These are phyloP conservation scores for Gracilaria caudata DNA, from an alignment of 23 red algal species.

Conservation along the genomic window DNA sequence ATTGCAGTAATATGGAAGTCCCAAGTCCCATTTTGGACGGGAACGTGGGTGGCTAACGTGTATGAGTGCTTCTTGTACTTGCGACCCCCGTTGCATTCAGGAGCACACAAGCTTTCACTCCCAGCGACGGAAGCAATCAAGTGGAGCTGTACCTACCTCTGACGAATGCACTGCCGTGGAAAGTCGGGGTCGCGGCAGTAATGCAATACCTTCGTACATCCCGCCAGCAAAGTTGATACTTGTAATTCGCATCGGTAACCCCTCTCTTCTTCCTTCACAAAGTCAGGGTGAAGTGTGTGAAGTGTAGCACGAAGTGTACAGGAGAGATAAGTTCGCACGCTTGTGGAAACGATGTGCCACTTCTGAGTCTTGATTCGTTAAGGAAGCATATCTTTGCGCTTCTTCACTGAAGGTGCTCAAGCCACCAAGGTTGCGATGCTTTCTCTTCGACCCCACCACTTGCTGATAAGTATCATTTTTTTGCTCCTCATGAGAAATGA, in stretches of 20 bases:
- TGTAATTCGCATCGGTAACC: conserved; percentile 89
- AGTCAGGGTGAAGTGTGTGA: conserved; percentile 93
- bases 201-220: conserved; percentile 97
- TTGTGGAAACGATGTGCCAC: conserved; percentile 97
- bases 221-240: conserved; percentile 89
- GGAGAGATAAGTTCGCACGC: conserved; percentile 78
- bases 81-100: conserved; percentile 82
- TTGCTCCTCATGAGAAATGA: conserved; percentile 63
- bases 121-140: conserved; percentile 94
- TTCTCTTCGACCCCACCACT: conserved; percentile 69
- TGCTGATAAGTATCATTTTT: conserved; percentile 3
- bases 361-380: conserved; percentile 95
- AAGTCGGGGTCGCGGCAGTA: conserved; percentile 95
- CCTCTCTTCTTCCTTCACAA: conserved; percentile 96
- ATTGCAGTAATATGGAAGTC: conserved; percentile 95
- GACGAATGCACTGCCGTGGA: conserved; percentile 94
- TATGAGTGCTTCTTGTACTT: conserved; percentile 98
- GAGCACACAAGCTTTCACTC: conserved; percentile 94
- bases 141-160: conserved; percentile 92
- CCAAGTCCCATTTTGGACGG: conserved; percentile 94
- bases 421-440: conserved; percentile 59
- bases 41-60: conserved; percentile 94
- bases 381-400: conserved; percentile 78
- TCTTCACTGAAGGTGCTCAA: conserved; percentile 58
- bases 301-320: conserved; percentile 93